Evolutionary conservation across 2,329 filamentous ascomycete genomes (phyloP), one percentile per base, ranked within the genome.

Genomic region (Sclerotinia nivalis): DNA sequence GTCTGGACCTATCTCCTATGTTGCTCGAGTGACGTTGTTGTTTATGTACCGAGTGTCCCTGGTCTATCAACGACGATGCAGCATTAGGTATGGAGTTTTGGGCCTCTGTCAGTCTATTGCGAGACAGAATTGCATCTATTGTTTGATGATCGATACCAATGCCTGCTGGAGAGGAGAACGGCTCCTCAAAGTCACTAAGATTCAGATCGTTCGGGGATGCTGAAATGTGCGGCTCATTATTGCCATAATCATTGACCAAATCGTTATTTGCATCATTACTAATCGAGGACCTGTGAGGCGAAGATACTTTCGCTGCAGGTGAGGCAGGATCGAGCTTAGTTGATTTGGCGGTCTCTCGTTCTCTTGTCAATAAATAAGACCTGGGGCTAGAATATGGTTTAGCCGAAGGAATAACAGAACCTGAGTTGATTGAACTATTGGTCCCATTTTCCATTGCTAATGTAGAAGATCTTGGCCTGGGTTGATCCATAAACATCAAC

Each of bases 401-500:
- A 28, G n/a, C n/a, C 12, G 54, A 34, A 47, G 1, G 12, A 49
- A 22, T 34, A 34, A 20, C 20, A 22, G 49, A 5, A 31, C 34
- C 37, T 45, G n/a, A 18, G 7, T 55, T 69, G 12, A 25, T 34
- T 12, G 37, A n/a, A 15, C 50, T 34, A 25, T 18, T 43, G 13
- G 8, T 37, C 9, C 45, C 58, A 18, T 62, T 34, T 15, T 56
- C n/a, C 22, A 8, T 25, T 31, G 15, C 12, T 8, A 47, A 59
- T 5, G 58, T n/a, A 40, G 68, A 64, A 37, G 69, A 37, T n/a
- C 71, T 69, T 58, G 73, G 70, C 55, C 52, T 71, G 13, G 74
- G 69, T 25, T 70, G 69, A 54, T 74, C 72, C 72, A 77, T 73
- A 28, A 76, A 72, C 76, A 79, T 77, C 73, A 78, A 75, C 75